Evolutionary conservation across 768 basidiomycete species (phyloP).

Genomic region (Calvatia gigantea): DNA sequence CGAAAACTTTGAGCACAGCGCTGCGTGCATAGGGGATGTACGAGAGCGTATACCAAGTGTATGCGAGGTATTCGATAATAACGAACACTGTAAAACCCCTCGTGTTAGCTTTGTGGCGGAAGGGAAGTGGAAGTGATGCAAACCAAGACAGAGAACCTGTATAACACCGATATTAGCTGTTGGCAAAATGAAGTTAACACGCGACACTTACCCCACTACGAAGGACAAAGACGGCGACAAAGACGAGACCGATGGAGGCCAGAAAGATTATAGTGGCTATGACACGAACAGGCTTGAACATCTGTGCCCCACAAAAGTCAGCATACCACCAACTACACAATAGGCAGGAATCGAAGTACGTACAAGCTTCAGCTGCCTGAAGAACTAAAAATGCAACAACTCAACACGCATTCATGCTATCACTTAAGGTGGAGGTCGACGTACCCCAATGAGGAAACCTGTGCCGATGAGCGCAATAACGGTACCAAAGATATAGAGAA

Average conservation of each 20-base stretch:
- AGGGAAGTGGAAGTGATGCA: slow-evolving; percentile 19
- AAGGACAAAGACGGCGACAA: slow-evolving; percentile 82
- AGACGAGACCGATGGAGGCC: slow-evolving; percentile 75
- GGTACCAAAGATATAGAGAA: slow-evolving; percentile 80
- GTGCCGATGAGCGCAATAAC: slow-evolving; percentile 82
- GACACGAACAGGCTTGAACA: slow-evolving; percentile 93
- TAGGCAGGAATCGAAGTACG: neutral
- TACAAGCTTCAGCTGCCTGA: slow-evolving; percentile 79
- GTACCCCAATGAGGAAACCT: slow-evolving; percentile 86
- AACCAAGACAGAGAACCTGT: slow-evolving; percentile 69
- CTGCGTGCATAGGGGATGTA: slow-evolving; percentile 91
- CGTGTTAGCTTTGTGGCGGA: neutral
- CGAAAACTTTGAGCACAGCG: slow-evolving; percentile 65
- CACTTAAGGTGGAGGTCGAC: slow-evolving; percentile 27
- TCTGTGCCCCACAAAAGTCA: slow-evolving; percentile 38
- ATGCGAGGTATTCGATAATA: slow-evolving; percentile 87
- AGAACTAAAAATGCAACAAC: slow-evolving; percentile 45
- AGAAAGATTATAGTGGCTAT: slow-evolving; percentile 78
- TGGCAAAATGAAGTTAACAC: neutral
- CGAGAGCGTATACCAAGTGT: slow-evolving; percentile 82
- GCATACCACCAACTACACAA: neutral
- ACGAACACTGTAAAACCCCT: slow-evolving; percentile 68
- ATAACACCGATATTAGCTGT: slow-evolving; percentile 1
- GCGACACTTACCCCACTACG: slow-evolving; percentile 51
- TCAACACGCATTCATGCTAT: neutral